A percentile compares a stretch with the other conserved stretches of the same genome.
Conservation (phyloP, 2,329 filamentous ascomycete genomes). For the Elsinoe necatrix region DNA sequence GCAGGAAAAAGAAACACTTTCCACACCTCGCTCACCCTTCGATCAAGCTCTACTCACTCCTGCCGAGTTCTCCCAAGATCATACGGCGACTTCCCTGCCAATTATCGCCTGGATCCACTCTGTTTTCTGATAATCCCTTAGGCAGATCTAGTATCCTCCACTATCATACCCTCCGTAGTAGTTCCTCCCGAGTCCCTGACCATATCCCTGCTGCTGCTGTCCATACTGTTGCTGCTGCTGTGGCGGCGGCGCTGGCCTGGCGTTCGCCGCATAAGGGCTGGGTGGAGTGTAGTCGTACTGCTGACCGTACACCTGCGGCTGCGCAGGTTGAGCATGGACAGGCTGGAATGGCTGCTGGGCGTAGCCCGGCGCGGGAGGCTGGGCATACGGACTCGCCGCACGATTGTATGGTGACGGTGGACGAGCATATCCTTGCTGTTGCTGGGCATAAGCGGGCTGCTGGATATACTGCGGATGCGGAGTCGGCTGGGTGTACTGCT, state of each 20-base stretch:
- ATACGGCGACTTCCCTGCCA: too few species aligned
- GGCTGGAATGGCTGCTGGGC: slow-evolving; percentile 15
- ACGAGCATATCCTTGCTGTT: slow-evolving; percentile 21
- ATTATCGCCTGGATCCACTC: too few species aligned
- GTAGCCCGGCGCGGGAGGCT: slow-evolving; percentile 19
- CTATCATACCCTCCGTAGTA: slow-evolving; percentile 4
- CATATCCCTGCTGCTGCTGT: not conserved
- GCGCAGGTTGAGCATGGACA: slow-evolving; percentile 11
- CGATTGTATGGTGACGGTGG: not conserved
- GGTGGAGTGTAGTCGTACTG: not conserved
- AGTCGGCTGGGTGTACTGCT: slow-evolving; percentile 18
- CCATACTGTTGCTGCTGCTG: not conserved
- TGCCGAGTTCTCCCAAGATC: too few species aligned
- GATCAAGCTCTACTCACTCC: too few species aligned
- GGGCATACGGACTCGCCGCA: not conserved
- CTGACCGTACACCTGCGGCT: not conserved
- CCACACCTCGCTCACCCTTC: too few species aligned
- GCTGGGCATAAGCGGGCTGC: slow-evolving; percentile 17
- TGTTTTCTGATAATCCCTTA: too few species aligned
- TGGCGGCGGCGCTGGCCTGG: not conserved
- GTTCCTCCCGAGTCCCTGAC: not conserved
- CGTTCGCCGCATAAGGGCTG: not conserved
- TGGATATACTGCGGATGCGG: slow-evolving; percentile 17
- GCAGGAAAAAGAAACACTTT: too few species aligned
- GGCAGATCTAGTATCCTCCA: not conserved